Percentiles rank a stretch among this genome's conserved stretches.
Evolutionary conservation across 2,329 filamentous ascomycete genomes (phyloP).

Genomic region (Hysterium pulicare): DNA sequence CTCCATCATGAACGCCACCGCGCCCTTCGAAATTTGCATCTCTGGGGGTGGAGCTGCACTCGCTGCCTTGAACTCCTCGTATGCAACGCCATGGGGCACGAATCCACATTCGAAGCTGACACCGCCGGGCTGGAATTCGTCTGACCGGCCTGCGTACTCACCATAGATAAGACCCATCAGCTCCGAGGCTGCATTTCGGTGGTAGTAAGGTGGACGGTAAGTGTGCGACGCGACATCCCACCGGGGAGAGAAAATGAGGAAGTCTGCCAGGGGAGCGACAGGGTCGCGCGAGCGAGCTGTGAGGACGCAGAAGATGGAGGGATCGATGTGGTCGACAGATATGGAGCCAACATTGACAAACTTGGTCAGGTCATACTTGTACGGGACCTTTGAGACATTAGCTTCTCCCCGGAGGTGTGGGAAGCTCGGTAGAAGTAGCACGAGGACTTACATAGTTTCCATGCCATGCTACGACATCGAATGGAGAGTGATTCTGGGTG

Average conservation of each 20-base stretch:
- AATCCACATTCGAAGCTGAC: conserved; percentile 68
- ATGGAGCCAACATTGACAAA: conserved; percentile 73
- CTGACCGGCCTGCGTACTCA: conserved; percentile 49
- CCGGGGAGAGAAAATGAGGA: conserved; percentile 63
- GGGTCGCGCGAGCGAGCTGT: conserved; percentile 55
- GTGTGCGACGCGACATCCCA: conserved; percentile 62
- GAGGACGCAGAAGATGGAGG: conserved; percentile 70
- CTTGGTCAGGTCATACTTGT: conserved; percentile 76
- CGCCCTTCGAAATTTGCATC: conserved; percentile 45
- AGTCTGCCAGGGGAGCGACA: conserved; percentile 63
- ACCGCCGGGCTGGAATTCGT: conserved; percentile 59
- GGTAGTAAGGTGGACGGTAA: conserved; percentile 59
- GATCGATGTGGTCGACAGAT: conserved; percentile 74
- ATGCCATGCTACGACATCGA: conserved; percentile 78
- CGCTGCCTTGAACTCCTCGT: conserved; percentile 54
- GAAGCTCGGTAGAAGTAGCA: too few species aligned
- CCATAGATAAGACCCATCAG: conserved; percentile 64
- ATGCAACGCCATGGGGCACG: conserved; percentile 62
- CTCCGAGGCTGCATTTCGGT: conserved; percentile 63
- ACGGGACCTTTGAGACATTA: conserved; percentile 52
- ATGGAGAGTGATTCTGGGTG: conserved; percentile 67
- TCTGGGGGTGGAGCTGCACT: conserved; percentile 47
- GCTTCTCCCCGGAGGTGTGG: too few species aligned
- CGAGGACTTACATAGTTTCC: conserved; percentile 57
- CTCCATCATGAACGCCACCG: conserved; percentile 65